Percentiles rank a stretch among this genome's conserved stretches.
Evolutionary conservation across 2,329 filamentous ascomycete species (phyloP).

Genomic region (Alternaria sp.): DNA sequence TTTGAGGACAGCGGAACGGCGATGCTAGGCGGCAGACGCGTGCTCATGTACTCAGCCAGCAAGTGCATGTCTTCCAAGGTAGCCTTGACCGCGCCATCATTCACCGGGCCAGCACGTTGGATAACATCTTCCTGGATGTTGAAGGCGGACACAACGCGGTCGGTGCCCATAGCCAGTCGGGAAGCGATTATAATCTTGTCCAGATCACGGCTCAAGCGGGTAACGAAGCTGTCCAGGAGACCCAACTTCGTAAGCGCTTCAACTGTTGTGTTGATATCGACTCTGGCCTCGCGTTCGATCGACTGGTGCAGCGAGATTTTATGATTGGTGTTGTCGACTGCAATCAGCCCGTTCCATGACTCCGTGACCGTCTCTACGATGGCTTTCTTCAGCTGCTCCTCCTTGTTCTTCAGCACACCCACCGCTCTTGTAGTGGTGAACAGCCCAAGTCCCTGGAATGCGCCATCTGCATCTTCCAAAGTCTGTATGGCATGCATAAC

Average conservation of each 20-base stretch:
- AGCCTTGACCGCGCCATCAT: constrained; percentile 37
- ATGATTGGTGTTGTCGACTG: constrained; percentile 63
- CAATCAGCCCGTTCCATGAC: constrained; percentile 74
- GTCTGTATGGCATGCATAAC: constrained; percentile 57
- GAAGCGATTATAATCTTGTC: constrained; percentile 67
- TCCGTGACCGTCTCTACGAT: constrained; percentile 70
- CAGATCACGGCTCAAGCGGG: constrained; percentile 67
- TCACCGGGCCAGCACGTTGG: constrained; percentile 31
- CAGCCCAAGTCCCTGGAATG: constrained; percentile 65
- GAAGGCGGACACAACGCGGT: constrained; percentile 42
- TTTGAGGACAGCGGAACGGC: constrained; percentile 66
- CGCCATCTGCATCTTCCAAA: constrained; percentile 58
- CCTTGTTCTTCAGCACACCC: constrained; percentile 69
- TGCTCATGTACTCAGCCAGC: constrained; percentile 59
- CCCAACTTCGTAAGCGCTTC: constrained; percentile 46
- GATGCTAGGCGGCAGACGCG: constrained; percentile 57
- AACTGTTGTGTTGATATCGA: constrained; percentile 43
- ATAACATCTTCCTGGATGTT: constrained; percentile 45
- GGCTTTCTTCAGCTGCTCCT: constrained; percentile 69
- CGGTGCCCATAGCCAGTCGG: constrained; percentile 56
- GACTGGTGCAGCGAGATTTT: constrained; percentile 63
- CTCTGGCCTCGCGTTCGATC: constrained; percentile 45
- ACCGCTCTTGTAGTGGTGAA: constrained; percentile 68
- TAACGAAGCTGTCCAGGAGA: constrained; percentile 58
- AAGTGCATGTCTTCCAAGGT: constrained; percentile 41